Conservation (phyloP, 2,329 filamentous ascomycete species). For the Cladosporium colombiae region DNA sequence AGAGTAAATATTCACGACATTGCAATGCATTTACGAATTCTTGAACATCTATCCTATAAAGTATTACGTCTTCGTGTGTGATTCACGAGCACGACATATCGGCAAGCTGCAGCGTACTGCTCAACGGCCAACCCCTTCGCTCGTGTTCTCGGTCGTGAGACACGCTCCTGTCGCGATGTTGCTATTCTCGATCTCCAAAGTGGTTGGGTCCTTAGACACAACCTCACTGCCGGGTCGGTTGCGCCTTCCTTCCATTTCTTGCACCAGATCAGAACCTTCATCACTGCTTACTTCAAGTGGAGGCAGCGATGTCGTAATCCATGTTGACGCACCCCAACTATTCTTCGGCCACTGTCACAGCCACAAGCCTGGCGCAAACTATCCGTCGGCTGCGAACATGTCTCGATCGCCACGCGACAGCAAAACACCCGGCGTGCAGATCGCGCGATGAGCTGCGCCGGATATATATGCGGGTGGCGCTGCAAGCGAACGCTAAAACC, state of each 20-base stretch:
- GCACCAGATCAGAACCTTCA: neutral
- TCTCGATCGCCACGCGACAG: conserved; percentile 14
- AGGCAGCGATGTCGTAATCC: neutral
- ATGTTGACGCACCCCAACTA: neutral
- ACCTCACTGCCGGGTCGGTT: neutral
- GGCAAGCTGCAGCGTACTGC: neutral
- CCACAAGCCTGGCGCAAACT: conserved; percentile 1
- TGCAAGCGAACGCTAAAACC: conserved; percentile 5
- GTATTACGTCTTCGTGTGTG: neutral
- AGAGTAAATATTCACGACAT: neutral
- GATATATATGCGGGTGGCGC: neutral
- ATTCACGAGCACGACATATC: neutral
- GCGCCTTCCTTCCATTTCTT: neutral
- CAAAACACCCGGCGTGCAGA: conserved; percentile 11
- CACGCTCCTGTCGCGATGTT: neutral
- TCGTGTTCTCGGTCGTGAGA: conserved; percentile 4
- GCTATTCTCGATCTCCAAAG: neutral
- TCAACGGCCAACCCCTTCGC: neutral
- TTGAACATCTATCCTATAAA: neutral
- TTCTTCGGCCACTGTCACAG: neutral
- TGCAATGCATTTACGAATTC: neutral
- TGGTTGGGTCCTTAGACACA: neutral
- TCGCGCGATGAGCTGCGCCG: conserved; percentile 17
- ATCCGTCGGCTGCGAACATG: conserved; percentile 12
- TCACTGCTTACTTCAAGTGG: neutral